Conservation (phyloP, 306 rosid species). For the Begonia loranthoides region DNA sequence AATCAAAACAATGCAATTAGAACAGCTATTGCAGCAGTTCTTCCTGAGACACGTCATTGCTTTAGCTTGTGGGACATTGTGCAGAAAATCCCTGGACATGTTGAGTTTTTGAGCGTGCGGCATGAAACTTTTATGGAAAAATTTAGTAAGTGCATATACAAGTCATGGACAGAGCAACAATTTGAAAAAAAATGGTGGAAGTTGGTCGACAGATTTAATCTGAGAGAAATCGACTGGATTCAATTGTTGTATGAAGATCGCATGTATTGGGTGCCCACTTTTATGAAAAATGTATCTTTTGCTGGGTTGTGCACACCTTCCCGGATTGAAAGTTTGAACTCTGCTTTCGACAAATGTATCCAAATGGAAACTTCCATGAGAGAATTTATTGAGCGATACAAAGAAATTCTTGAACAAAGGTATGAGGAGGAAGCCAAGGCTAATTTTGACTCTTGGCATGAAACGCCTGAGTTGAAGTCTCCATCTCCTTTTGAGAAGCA, state of each 20-base stretch:
- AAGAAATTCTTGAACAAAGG: constrained; percentile 10
- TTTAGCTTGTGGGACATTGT: constrained; percentile 11
- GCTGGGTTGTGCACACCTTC: constrained; percentile 13
- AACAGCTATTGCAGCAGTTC: constrained; percentile 11
- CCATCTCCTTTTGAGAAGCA: constrained; percentile 20
- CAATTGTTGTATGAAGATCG: constrained; percentile 12
- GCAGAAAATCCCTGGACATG: constrained; percentile 6
- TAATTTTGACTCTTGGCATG: constrained; percentile 17
- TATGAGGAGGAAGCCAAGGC: constrained; percentile 16
- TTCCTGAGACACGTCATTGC: constrained; percentile 15
- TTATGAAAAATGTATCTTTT: constrained; percentile 9
- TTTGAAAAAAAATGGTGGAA: constrained; percentile 12
- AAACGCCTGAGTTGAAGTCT: constrained; percentile 15
- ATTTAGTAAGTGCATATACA: constrained; percentile 10
- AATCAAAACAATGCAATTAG: constrained; percentile 11
- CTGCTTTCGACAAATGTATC: constrained; percentile 12
- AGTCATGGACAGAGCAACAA: constrained; percentile 13
- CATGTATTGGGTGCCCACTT: constrained; percentile 12
- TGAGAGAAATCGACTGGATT: constrained; percentile 14
- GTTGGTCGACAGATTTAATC: constrained; percentile 11
- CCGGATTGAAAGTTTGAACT: constrained; percentile 9
- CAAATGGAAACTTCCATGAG: constrained; percentile 13
- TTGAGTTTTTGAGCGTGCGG: constrained; percentile 11
- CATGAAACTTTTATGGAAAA: constrained; percentile 14
- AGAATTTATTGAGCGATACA: constrained; percentile 11